A percentile compares a stretch with the other conserved stretches of the same genome.
phyloP scores from a whole-genome alignment of 202 grass and related monocot species.

The Digitaria exilis region DNA sequence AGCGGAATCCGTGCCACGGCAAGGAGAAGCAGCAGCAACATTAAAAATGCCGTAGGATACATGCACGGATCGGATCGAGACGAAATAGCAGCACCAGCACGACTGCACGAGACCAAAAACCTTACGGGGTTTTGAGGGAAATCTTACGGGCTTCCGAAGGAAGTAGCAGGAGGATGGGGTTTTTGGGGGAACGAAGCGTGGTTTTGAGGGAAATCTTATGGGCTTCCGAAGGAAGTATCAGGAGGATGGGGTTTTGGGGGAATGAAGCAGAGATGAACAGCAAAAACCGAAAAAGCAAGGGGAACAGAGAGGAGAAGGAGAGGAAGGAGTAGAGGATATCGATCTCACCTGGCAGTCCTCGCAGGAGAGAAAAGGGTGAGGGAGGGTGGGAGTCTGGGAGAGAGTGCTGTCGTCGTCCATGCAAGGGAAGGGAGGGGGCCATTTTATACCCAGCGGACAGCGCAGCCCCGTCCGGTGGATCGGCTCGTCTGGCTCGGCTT shows the following conservation, averaged over 20 bases:
- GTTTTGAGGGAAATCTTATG: no score
- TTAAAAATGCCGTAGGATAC: neutral
- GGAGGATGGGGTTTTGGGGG: no score
- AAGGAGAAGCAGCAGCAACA: neutral
- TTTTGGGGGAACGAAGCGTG: no score
- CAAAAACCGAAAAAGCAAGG: neutral
- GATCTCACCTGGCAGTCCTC: conserved; percentile 30
- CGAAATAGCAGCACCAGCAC: neutral
- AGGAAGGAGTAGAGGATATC: conserved; percentile 4
- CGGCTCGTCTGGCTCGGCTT: no score
- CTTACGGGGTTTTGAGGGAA: no score
- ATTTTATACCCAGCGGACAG: conserved; percentile 27
- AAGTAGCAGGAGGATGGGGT: neutral
- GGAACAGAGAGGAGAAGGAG: conserved; percentile 4
- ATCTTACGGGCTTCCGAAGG: neutral
- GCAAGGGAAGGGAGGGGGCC: neutral
- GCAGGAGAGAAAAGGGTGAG: neutral
- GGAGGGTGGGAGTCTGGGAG: neutral
- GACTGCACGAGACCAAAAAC: neutral
- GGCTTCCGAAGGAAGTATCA: no score
- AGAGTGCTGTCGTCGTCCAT: conserved; percentile 6
- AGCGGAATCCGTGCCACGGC: neutral
- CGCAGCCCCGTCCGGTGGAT: no score
- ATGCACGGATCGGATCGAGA: neutral
- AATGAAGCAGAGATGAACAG: neutral